These are phyloP conservation scores for Datisca glomerata DNA, from an alignment of 306 rosid species.

Conservation along the genomic window DNA sequence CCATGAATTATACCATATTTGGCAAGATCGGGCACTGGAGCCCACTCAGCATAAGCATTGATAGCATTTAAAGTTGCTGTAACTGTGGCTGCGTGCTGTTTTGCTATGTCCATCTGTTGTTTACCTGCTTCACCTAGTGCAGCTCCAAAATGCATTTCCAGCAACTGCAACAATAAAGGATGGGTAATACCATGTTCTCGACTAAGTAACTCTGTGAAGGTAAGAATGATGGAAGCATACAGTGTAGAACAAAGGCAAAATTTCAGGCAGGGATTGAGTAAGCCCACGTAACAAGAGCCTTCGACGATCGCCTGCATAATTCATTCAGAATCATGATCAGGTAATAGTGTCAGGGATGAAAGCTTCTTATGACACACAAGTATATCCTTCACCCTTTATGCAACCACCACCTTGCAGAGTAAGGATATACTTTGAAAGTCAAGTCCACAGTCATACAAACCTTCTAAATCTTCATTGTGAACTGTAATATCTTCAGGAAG, in stretches of 20 bases:
- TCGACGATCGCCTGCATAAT: conserved; percentile 62
- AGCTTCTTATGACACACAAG: too few species aligned
- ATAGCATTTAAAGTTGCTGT: conserved; percentile 72
- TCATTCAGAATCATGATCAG: conserved; percentile 7
- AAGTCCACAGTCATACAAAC: too few species aligned
- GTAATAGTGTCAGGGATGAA: not conserved
- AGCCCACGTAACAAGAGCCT: conserved; percentile 85
- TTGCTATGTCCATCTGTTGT: conserved; percentile 59
- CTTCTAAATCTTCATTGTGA: conserved; percentile 98
- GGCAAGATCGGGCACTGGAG: conserved; percentile 85
- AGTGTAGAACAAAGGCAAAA: conserved; percentile 67
- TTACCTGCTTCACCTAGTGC: conserved; percentile 65
- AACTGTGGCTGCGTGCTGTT: conserved; percentile 74
- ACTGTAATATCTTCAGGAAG: conserved; percentile 97
- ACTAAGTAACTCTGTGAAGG: conserved; percentile 12
- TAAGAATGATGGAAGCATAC: conserved; percentile 29
- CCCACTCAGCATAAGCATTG: conserved; percentile 98
- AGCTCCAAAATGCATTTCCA: conserved; percentile 80
- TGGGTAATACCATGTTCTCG: conserved; percentile 11
- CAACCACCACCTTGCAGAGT: too few species aligned
- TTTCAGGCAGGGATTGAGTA: conserved; percentile 75
- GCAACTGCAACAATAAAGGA: conserved; percentile 48
- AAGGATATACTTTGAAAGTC: too few species aligned
- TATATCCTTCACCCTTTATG: too few species aligned
- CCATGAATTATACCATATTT: conserved; percentile 84